Base-by-base conservation (phyloP, 148 eudicot genomes). In the Rhododendron molle region DNA sequence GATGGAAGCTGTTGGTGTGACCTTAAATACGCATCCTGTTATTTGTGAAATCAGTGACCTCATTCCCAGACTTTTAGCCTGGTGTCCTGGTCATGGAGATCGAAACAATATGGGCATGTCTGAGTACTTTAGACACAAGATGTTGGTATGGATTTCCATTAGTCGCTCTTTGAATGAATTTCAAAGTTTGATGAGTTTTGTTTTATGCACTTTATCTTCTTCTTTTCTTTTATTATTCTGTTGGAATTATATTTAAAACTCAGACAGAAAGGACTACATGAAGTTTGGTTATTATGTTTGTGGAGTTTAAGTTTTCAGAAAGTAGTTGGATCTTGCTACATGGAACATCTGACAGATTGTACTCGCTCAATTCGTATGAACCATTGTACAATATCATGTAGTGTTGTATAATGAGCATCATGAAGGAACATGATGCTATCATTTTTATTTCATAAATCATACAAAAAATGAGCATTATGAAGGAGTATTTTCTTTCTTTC, bases 51-150 rank as follows among this genome's bases (percentile, higher is more conserved):
- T 91, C 56, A 40, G 85, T 74, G 88, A 89, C 67, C 83, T 91
- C 58, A 71, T 94, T 81, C 97, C 99, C 62, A 89, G 86, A 86
- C 79, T 93, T 82, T 81, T 89, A 81, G 78, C 88, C 52, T 92
- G 94, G 93, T 93, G 94, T 83, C 88, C 89, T 78, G 83, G 83
- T 47, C 73, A 83, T 77, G 90, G 81, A 76, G 85, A 82, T 44
- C 78, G 14, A 49, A 72, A 81, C 40, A 49, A 86, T 54, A 7
- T 43, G 28, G 83, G 86, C 81, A 86, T 92, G 72, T 85, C 88
- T 88, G 91, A 88, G 81, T 97, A 94, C 89, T 88, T 97, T 76
- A 92, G 89, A 90, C 99, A 97, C 90, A 97, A 97, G 90, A 84
- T 92, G 78, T 86, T 94, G 99, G 99, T 96, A 94, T 62, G 89